Evolutionary conservation across 805 yeast species (phyloP).

Genomic region (Blastobotrys peoriensis): DNA sequence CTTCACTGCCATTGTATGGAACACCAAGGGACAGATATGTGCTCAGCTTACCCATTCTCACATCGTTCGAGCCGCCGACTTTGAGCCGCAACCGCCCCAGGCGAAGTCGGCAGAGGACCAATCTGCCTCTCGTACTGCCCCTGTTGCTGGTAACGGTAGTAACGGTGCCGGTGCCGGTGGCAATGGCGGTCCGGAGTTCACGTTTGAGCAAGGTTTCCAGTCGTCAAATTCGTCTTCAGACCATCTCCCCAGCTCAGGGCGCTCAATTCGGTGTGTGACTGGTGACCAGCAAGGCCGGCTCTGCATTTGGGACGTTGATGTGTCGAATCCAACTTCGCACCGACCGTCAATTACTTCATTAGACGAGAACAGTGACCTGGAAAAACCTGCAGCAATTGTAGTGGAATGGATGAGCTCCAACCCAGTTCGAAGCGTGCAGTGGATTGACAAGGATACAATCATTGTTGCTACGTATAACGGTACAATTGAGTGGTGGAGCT

Average conservation of each 20-base stretch:
- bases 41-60: constrained; percentile 19
- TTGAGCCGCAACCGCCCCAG: constrained; percentile 7
- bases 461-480: constrained; percentile 22
- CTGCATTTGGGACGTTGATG: constrained; percentile 21
- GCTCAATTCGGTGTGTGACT: constrained; percentile 19
- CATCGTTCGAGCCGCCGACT: constrained; percentile 22
- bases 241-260: too few species aligned
- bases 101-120: not conserved
- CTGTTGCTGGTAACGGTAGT: constrained; percentile 7
- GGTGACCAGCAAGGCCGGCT: constrained; percentile 27
- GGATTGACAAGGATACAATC: constrained; percentile 19
- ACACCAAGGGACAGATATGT: constrained; percentile 18
- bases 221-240: constrained; percentile 1
- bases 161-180: too few species aligned
- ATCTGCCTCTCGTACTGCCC: not conserved
- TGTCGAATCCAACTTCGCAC: not conserved
- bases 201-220: constrained; percentile 3
- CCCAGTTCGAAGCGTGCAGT: constrained; percentile 19
- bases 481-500: constrained; percentile 26
- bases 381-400: constrained; percentile 7
- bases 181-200: constrained; percentile 9
- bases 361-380: too few species aligned
- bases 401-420: constrained; percentile 18
- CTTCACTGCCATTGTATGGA: constrained; percentile 27
- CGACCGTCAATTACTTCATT: not conserved